Percentiles rank a stretch among this genome's conserved stretches.
Conservation (phyloP, 1,284 basidiomycete genomes). For the Pyrrhoderma noxium region DNA sequence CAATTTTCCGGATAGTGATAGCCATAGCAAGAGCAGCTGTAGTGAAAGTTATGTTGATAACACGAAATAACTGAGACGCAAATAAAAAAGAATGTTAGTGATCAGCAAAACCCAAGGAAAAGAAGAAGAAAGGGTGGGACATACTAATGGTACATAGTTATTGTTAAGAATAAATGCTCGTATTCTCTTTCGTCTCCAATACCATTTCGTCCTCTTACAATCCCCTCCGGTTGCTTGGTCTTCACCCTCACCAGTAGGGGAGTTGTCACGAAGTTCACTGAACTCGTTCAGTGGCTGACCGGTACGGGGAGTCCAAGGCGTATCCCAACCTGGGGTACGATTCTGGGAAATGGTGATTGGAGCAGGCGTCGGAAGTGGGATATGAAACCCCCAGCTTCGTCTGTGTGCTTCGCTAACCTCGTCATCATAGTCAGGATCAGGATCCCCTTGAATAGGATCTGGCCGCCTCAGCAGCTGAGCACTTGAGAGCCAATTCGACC, state of each 20-base stretch:
- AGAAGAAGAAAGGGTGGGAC: constrained; percentile 21
- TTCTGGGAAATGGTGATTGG: constrained; percentile 47
- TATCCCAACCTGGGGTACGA: constrained; percentile 57
- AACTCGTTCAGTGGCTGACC: constrained; percentile 22
- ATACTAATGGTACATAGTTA: constrained; percentile 67
- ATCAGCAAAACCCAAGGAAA: constrained; percentile 13
- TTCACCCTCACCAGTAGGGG: constrained; percentile 19
- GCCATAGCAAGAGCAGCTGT: constrained; percentile 75
- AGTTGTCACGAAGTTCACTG: constrained; percentile 3
- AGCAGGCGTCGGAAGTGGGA: constrained; percentile 35
- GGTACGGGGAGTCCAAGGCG: constrained; percentile 51
- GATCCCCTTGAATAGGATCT: constrained; percentile 18
- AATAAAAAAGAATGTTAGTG: constrained; percentile 17
- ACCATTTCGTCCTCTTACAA: constrained; percentile 28
- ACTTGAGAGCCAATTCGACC: constrained; percentile 9
- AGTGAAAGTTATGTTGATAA: constrained; percentile 80
- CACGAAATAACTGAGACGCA: constrained; percentile 63
- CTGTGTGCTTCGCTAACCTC: constrained; percentile 17
- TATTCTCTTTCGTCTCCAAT: constrained; percentile 44
- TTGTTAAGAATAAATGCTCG: constrained; percentile 64
- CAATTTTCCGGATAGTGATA: constrained; percentile 61
- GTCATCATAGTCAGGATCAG: constrained; percentile 21
- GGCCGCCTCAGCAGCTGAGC: not conserved
- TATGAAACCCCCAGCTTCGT: constrained; percentile 30
- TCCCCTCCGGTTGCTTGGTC: constrained; percentile 18